Percentiles rank a stretch among this genome's conserved stretches.
Conservation (phyloP, 2,329 filamentous ascomycete species). For the Sarocladiaceae sp. region DNA sequence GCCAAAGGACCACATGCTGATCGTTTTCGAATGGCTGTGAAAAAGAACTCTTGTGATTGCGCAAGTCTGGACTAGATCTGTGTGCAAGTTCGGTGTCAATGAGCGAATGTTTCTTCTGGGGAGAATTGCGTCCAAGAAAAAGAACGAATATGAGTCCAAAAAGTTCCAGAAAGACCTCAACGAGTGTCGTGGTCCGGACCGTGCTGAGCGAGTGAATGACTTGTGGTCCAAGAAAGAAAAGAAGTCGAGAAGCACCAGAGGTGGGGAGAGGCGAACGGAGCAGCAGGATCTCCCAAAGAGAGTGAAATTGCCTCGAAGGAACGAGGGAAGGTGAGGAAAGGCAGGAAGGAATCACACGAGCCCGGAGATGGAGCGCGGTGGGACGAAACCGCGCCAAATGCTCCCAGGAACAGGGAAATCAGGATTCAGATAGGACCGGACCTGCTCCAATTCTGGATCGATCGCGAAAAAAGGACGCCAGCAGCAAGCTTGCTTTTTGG, state of each 20-base stretch:
- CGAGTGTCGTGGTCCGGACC: not conserved
- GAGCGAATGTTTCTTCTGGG: not conserved
- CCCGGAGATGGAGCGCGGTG: not conserved
- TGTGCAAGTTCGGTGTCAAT: not conserved
- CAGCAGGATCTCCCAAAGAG: too few relatives aligned
- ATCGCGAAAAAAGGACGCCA: not conserved
- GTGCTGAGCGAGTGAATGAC: not conserved
- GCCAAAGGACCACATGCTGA: constrained; percentile 1
- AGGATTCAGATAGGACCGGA: not conserved
- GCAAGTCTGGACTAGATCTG: too few relatives aligned
- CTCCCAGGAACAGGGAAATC: not conserved
- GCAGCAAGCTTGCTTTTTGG: not conserved
- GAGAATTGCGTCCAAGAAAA: constrained; percentile 7
- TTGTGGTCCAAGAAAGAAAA: not conserved
- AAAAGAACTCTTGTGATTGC: too few relatives aligned
- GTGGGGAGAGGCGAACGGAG: not conserved
- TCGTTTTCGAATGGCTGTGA: not conserved
- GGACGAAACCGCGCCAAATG: not conserved
- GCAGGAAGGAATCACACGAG: not conserved
- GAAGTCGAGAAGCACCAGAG: not conserved
- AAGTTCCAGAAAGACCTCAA: constrained; percentile 2
- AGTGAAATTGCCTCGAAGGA: too few relatives aligned
- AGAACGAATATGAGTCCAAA: constrained; percentile 1
- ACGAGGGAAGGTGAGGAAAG: not conserved
- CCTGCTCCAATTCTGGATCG: not conserved